Evolutionary conservation across 2,329 filamentous ascomycete species (phyloP).

Genomic region (Phyllosticta citrichinensis): DNA sequence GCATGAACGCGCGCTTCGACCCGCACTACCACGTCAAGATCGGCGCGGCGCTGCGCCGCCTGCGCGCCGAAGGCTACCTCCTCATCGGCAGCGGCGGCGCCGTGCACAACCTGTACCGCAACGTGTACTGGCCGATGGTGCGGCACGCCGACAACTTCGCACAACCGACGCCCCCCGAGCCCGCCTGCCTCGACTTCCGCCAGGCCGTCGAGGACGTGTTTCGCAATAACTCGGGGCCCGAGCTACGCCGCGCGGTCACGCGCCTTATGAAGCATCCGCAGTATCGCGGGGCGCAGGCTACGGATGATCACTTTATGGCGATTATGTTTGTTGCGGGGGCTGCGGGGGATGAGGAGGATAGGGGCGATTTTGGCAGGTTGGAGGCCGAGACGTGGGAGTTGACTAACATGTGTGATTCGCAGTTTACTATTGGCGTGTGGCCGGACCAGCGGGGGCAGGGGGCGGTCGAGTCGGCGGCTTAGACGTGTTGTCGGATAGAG

Average conservation of each 20-base stretch:
- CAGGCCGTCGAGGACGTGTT: conserved; percentile 55
- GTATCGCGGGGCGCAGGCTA: conserved; percentile 57
- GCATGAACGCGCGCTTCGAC: conserved; percentile 46
- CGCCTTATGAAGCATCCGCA: conserved; percentile 58
- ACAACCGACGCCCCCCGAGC: conserved; percentile 47
- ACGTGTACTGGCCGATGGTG: conserved; percentile 56
- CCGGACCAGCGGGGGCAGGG: background rate
- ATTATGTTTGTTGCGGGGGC: conserved; percentile 53
- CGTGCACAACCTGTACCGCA: conserved; percentile 62
- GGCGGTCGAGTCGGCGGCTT: background rate
- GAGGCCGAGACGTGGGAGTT: conserved; percentile 57
- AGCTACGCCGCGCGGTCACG: conserved; percentile 45
- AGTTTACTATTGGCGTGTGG: conserved; percentile 43
- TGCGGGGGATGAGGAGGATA: conserved; percentile 32
- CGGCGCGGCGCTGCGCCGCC: conserved; percentile 45
- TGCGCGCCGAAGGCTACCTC: conserved; percentile 47
- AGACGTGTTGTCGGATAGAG: no score
- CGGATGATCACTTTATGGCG: conserved; percentile 62
- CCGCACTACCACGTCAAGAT: conserved; percentile 49
- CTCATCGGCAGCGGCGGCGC: conserved; percentile 52
- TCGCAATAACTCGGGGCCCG: conserved; percentile 43
- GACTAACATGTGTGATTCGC: conserved; percentile 53
- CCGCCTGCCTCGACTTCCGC: conserved; percentile 54
- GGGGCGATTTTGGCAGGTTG: conserved; percentile 31
- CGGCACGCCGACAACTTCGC: conserved; percentile 54